Evolutionary conservation across 2,329 filamentous ascomycete genomes (phyloP), one percentile per base, ranked within the genome.

Genomic region (Calonectria pseudoturangicola): DNA sequence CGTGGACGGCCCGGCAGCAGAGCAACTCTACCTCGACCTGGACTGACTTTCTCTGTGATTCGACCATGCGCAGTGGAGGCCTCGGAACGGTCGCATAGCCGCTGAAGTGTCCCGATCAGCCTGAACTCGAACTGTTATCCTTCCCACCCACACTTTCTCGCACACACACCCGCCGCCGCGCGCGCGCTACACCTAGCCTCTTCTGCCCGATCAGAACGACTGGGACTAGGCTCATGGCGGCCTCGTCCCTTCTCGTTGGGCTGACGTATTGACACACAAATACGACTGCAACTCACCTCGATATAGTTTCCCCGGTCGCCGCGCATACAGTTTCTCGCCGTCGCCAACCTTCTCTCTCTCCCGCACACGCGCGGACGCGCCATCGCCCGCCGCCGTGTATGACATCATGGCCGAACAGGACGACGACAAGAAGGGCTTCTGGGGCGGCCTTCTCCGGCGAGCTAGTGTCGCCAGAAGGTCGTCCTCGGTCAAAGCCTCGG

Each of bases 391-490:
- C 25, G 54, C 65, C 58, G 63, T 71, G 56, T 33, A 80, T 77
- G 76, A 73, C 75, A 80, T 76, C 75, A 84, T 83, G 83, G 79
- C 83, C 65, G 82, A 83, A 65, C 79, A 80, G 65, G 76, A 75
- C 63, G 80, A 81, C 58, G 80, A 81, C 48, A 80, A 86, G 82
- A 87, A 85, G 76, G 83, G 86, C 62, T 87, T 89, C 73, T 87
- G 86, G 86, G 83, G 84, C 39, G 84, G 83, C 72, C 82, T 91
- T 68, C 85, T 91, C 76, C 86, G 88, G 74, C 86, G 83, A 73
- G 85, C 85, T 73, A 88, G 86, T 80, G 83, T 84, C 66, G 83
- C 86, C 50, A 74, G 74, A 54, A 79, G 73, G 41, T 60, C 54
- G 56, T 63, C 71, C 15, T 76, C 76, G 25, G 71, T 71, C 54